Evolutionary conservation across 2,329 filamentous ascomycete genomes (phyloP).

Genomic region (Mollisiaceae sp.): DNA sequence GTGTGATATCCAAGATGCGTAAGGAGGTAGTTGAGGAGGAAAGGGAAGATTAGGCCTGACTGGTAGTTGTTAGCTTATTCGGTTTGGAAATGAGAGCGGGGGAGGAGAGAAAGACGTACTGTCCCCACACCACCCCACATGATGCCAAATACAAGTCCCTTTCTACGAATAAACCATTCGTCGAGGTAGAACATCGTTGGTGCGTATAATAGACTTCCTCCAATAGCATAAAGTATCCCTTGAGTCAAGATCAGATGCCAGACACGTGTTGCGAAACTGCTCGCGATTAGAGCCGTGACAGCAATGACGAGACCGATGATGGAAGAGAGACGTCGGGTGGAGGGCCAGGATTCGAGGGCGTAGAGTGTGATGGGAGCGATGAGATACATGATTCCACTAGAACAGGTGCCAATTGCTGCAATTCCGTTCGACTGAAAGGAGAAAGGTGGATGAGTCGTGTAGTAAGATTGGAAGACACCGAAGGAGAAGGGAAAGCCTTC

Average conservation of each 20-base stretch:
- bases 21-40: constrained; percentile 48
- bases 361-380: constrained; percentile 34
- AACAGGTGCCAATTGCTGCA: constrained; percentile 49
- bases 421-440: constrained; percentile 45
- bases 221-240: constrained; percentile 52
- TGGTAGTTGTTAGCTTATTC: constrained; percentile 40
- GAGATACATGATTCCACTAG: constrained; percentile 38
- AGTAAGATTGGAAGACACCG: constrained; percentile 52
- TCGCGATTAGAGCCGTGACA: constrained; percentile 43
- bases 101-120: constrained; percentile 10
- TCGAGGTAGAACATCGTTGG: constrained; percentile 50
- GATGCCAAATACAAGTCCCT: constrained; percentile 55
- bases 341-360: constrained; percentile 39
- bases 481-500: constrained; percentile 46
- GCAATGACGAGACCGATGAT: constrained; percentile 46
- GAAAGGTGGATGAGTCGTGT: constrained; percentile 46
- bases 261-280: constrained; percentile 50
- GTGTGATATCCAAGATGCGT: constrained; percentile 46
- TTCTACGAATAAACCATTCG: constrained; percentile 54
- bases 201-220: constrained; percentile 48
- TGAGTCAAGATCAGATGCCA: constrained; percentile 53
- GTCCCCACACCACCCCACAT: constrained; percentile 46
- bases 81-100: not conserved
- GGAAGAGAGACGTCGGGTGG: constrained; percentile 38
- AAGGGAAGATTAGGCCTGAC: constrained; percentile 42